Conservation (phyloP, 345 rosid genomes). For the Viola odorata region DNA sequence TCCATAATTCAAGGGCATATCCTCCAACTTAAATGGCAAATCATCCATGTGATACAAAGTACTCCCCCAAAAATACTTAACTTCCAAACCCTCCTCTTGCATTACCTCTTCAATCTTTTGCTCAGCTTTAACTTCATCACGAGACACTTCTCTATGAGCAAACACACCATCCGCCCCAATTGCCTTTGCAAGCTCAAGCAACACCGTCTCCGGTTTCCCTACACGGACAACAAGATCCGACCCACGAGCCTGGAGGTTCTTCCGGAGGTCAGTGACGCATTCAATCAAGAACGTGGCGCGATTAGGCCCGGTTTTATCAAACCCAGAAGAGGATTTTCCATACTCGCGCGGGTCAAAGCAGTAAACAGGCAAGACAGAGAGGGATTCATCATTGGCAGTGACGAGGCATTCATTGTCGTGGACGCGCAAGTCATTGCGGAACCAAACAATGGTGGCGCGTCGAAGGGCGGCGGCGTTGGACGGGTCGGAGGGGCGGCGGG, state of each 20-base stretch:
- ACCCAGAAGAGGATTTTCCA: conserved; percentile 83
- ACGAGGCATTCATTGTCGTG: conserved; percentile 86
- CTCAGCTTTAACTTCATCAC: conserved; percentile 81
- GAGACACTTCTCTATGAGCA: conserved; percentile 84
- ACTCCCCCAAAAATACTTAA: conserved; percentile 95
- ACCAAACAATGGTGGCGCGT: conserved; percentile 82
- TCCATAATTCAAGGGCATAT: conserved; percentile 71
- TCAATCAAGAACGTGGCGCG: conserved; percentile 83
- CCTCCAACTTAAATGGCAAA: conserved; percentile 82
- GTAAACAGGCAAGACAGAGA: conserved; percentile 86
- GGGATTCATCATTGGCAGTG: conserved; percentile 73
- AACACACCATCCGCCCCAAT: conserved; percentile 90
- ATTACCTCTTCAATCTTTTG: conserved; percentile 72
- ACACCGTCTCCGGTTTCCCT: conserved; percentile 74
- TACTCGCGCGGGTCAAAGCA: conserved; percentile 97
- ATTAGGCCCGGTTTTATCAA: conserved; percentile 80
- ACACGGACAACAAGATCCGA: conserved; percentile 88
- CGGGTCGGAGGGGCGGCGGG: conserved; percentile 89
- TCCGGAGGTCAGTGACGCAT: conserved; percentile 86
- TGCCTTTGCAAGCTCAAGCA: conserved; percentile 75
- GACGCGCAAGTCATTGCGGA: conserved; percentile 91
- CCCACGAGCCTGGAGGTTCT: conserved; percentile 82
- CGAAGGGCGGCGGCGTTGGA: conserved; percentile 76
- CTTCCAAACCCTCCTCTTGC: conserved; percentile 88
- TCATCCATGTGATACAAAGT: conserved; percentile 89